phyloP scores from a whole-genome alignment of 495 filamentous ascomycete genomes.

The Aspergillus heteromorphus region DNA sequence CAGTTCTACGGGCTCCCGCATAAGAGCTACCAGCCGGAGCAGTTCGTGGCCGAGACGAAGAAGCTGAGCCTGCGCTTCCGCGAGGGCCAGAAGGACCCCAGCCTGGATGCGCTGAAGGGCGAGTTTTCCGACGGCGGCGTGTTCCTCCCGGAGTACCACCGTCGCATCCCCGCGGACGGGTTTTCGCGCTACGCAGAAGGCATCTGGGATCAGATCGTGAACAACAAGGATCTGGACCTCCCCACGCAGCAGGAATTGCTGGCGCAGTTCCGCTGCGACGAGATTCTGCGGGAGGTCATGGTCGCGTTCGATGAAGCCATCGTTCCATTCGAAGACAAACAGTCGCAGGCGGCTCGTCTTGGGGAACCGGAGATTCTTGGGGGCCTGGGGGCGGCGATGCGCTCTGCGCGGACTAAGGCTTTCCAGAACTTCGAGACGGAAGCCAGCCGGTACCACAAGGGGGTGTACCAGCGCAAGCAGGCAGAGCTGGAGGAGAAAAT shows the following conservation, averaged over 20 bases:
- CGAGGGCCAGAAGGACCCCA: constrained; percentile 65
- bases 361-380: constrained; percentile 69
- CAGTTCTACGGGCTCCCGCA: constrained; percentile 93
- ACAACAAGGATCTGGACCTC: constrained; percentile 95
- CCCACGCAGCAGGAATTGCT: constrained; percentile 96
- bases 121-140: constrained; percentile 76
- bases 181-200: constrained; percentile 88
- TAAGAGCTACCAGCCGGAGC: constrained; percentile 93
- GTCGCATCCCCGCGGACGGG: constrained; percentile 91
- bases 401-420: constrained; percentile 61
- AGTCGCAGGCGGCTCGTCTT: constrained; percentile 62
- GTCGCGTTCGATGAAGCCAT: constrained; percentile 79
- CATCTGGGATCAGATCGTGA: constrained; percentile 96
- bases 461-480: constrained; percentile 80
- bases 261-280: constrained; percentile 95
- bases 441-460: constrained; percentile 93
- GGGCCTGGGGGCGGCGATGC: constrained; percentile 73
- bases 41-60: constrained; percentile 74
- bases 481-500: constrained; percentile 80
- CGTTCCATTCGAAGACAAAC: constrained; percentile 76
- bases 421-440: constrained; percentile 81
- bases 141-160: constrained; percentile 90
- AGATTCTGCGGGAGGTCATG: constrained; percentile 83
- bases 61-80: constrained; percentile 78
- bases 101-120: constrained; percentile 42